A percentile compares a stretch with the other conserved stretches of the same genome.
phyloP scores from a whole-genome alignment of 139 green algal genomes.

The Haematococcus lacustris region DNA sequence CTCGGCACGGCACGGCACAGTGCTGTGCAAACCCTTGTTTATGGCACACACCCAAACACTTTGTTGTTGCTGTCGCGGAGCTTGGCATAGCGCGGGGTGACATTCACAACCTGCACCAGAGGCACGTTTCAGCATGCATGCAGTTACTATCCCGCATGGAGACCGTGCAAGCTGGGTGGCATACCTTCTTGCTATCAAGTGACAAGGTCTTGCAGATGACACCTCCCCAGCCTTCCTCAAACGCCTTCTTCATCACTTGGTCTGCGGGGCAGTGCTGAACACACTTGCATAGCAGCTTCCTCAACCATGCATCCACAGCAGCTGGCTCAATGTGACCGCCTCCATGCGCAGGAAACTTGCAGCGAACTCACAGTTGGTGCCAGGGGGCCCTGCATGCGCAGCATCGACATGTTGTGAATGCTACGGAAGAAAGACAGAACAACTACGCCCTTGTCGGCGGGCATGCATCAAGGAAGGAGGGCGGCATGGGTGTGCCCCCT shows the following conservation, averaged over 20 bases:
- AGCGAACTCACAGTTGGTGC: conserved; percentile 85
- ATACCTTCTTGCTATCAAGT: conserved; percentile 78
- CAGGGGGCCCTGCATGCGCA: conserved; percentile 57
- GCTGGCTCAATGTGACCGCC: background rate
- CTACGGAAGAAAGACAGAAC: background rate
- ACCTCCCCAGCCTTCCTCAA: conserved; percentile 96
- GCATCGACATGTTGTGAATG: background rate
- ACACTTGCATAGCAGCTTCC: background rate
- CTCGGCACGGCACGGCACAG: no score
- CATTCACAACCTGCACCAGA: conserved; percentile 73
- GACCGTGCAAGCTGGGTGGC: no score
- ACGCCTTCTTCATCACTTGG: conserved; percentile 56
- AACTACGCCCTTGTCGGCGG: background rate
- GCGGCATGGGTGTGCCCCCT: background rate
- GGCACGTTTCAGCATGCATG: no score
- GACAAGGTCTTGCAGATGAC: conserved; percentile 93
- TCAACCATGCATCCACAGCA: background rate
- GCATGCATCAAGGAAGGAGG: no score
- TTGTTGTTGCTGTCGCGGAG: conserved; percentile 47
- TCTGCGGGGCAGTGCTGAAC: background rate
- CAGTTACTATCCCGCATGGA: no score
- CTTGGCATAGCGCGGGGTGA: conserved; percentile 93
- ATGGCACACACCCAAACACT: conserved; percentile 87
- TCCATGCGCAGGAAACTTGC: conserved; percentile 20
- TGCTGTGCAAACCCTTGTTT: no score